These are phyloP conservation scores for Skeletonema tropicum DNA, from an alignment of 108 stramenopile genomes.

Conservation along the genomic window DNA sequence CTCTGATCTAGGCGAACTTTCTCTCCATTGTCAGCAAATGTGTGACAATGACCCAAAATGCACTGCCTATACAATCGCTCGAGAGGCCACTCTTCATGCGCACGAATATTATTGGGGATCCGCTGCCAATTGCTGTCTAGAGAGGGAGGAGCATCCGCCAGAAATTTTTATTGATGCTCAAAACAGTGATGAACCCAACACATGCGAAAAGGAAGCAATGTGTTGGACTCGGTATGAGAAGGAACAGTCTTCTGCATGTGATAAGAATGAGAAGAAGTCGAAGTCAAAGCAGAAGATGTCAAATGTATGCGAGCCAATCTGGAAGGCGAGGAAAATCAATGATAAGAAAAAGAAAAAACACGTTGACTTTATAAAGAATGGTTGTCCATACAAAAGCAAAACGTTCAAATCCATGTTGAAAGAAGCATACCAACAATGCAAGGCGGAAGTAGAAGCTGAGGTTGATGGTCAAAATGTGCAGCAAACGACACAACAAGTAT, in stretches of 20 bases:
- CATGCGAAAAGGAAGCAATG: not conserved
- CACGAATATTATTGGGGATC: constrained; percentile 5
- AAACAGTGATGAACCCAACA: not conserved
- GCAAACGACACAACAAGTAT: not conserved
- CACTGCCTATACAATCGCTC: not conserved
- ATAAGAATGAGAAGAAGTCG: not conserved
- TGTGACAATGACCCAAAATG: not conserved
- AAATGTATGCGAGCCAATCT: not conserved
- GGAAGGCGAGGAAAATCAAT: not conserved
- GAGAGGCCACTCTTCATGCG: not conserved
- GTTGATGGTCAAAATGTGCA: not conserved
- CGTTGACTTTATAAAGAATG: not conserved
- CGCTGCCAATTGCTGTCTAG: not conserved
- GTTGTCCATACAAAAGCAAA: not conserved
- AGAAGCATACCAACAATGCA: not conserved
- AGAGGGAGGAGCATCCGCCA: not conserved
- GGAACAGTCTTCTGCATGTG: not conserved
- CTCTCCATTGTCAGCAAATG: not conserved
- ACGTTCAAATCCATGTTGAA: not conserved
- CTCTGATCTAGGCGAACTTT: not conserved
- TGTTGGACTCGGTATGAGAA: not conserved
- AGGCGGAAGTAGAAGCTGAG: not conserved
- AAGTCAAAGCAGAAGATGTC: not conserved
- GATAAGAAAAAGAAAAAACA: not conserved
- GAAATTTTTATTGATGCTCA: not conserved